These are phyloP conservation scores for Pestalotiopsis sp. DNA, from an alignment of 2,329 filamentous ascomycete genomes.

Conservation along the genomic window DNA sequence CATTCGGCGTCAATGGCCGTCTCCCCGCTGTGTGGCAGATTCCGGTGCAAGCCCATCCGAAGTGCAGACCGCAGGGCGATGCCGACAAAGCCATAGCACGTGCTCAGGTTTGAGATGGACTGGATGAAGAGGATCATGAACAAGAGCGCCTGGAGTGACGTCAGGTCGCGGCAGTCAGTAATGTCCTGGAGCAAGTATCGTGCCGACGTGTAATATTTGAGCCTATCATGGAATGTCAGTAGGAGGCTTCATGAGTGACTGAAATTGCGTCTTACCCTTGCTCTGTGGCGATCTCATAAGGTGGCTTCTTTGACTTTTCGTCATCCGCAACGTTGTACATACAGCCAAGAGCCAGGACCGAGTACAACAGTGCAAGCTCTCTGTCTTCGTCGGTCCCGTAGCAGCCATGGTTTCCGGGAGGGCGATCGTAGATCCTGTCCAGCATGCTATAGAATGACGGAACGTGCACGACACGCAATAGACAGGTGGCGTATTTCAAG, in stretches of 20 bases:
- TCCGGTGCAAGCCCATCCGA: conserved; percentile 75
- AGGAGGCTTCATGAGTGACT: neutral
- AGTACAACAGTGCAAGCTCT: conserved; percentile 60
- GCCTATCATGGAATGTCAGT: conserved; percentile 41
- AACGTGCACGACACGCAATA: conserved; percentile 64
- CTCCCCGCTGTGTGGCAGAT: conserved; percentile 63
- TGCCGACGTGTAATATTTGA: conserved; percentile 73
- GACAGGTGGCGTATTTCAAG: conserved; percentile 39
- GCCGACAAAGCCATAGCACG: conserved; percentile 78
- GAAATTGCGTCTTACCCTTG: conserved; percentile 46
- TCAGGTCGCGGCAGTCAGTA: conserved; percentile 71
- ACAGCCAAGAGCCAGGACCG: conserved; percentile 60
- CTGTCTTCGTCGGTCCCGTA: conserved; percentile 57
- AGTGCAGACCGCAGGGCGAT: conserved; percentile 76
- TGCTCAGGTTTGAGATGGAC: conserved; percentile 74
- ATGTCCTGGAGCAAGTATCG: conserved; percentile 65
- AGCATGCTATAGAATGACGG: conserved; percentile 70
- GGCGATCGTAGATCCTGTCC: conserved; percentile 65
- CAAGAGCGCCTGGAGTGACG: conserved; percentile 71
- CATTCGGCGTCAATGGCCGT: conserved; percentile 64
- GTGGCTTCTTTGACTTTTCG: conserved; percentile 20
- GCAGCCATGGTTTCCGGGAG: conserved; percentile 41
- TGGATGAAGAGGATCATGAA: conserved; percentile 84
- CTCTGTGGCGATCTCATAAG: conserved; percentile 45
- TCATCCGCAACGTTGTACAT: conserved; percentile 47